Evolutionary conservation across 306 rosid species (phyloP).

Genomic region (Cucumis melo): DNA sequence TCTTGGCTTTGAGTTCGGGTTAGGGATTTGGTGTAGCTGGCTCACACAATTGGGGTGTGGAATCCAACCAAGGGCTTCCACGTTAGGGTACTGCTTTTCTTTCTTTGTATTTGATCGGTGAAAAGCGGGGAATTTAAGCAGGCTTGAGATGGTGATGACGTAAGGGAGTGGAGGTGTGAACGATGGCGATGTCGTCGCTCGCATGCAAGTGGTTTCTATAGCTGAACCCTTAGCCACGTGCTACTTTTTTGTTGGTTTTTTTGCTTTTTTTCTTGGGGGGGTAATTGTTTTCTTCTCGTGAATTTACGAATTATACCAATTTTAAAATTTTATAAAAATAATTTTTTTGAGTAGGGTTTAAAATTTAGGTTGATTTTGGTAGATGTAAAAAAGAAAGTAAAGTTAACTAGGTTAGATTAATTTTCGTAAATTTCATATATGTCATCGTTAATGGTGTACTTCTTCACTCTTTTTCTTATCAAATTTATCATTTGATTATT

Average conservation of each 20-base stretch:
- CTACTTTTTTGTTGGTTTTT: not conserved
- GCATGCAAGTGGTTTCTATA: not conserved
- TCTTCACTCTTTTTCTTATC: too few species aligned
- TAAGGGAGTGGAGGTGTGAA: not conserved
- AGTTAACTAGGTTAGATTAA: too few species aligned
- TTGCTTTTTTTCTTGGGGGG: not conserved
- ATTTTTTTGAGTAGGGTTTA: too few species aligned
- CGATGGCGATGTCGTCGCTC: not conserved
- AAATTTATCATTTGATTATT: too few species aligned
- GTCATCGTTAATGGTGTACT: too few species aligned
- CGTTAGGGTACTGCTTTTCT: not conserved
- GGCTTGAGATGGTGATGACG: not conserved
- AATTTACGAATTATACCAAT: too few species aligned
- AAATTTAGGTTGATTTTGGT: too few species aligned
- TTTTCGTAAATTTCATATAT: too few species aligned
- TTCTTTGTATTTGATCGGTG: not conserved
- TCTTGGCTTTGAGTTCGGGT: not conserved
- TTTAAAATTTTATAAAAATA: too few species aligned
- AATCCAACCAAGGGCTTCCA: not conserved
- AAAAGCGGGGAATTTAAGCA: not conserved
- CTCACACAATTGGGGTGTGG: not conserved
- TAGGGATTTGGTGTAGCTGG: not conserved
- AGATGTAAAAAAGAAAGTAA: too few species aligned
- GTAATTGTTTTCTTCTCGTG: too few species aligned
- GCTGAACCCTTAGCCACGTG: not conserved